Conservation (phyloP, 352 stramenopile genomes). For the Pythium utonaiense region DNA sequence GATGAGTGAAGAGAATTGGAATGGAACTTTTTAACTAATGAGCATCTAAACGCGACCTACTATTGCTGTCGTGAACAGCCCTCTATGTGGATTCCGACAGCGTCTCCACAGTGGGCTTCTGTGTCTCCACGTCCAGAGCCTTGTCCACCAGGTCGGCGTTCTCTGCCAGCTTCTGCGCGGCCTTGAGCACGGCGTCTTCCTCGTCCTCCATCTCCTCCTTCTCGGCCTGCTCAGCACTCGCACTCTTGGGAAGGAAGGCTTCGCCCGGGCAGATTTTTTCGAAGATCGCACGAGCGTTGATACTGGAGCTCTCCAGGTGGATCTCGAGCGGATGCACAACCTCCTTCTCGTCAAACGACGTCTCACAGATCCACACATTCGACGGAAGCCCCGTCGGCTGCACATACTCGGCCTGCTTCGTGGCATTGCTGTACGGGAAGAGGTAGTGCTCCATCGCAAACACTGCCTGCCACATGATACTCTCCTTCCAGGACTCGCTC, state of each 20-base stretch:
- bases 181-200: slow-evolving; percentile 54
- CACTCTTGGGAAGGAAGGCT: slow-evolving; percentile 59
- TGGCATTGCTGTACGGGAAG: slow-evolving; percentile 15
- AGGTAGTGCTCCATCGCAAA: slow-evolving; percentile 54
- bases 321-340: slow-evolving; percentile 46
- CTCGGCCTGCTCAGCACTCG: slow-evolving; percentile 51
- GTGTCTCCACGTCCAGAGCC: neutral
- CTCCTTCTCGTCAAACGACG: slow-evolving; percentile 17
- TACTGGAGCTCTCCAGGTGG: slow-evolving; percentile 54
- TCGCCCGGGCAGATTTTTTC: slow-evolving; percentile 53
- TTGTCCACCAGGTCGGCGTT: slow-evolving; percentile 3
- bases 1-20: neutral
- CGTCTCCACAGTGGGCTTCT: neutral
- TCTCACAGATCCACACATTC: slow-evolving; percentile 55
- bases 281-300: slow-evolving; percentile 63
- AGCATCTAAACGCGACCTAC: no score
- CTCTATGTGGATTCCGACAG: no score
- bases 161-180: slow-evolving; percentile 45
- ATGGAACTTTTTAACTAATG: no score
- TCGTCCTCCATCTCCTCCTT: slow-evolving; percentile 57
- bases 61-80: no score
- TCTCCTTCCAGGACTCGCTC: slow-evolving; percentile 16
- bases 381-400: slow-evolving; percentile 25
- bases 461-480: slow-evolving; percentile 49
- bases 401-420: slow-evolving; percentile 11